phyloP scores from a whole-genome alignment of 2,329 filamentous ascomycete genomes.

The Aspergillus sp. region DNA sequence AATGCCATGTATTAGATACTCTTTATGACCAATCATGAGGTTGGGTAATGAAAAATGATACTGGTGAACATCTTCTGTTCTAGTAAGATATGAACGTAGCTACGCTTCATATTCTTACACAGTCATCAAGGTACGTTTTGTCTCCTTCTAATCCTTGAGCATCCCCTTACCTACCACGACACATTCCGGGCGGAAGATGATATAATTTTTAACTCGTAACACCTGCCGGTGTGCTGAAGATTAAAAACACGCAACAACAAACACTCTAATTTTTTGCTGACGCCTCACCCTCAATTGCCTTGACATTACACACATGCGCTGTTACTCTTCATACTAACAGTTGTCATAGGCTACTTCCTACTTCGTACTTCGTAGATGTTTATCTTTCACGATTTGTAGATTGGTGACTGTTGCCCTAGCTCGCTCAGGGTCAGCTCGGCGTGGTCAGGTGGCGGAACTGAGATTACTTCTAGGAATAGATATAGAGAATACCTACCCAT shows the following conservation, averaged over 20 bases:
- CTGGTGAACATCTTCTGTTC: conserved; percentile 20
- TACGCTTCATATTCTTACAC: conserved; percentile 31
- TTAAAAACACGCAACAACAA: conserved; percentile 60
- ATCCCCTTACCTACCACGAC: background rate
- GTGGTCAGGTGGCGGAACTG: background rate
- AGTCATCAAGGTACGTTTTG: conserved; percentile 23
- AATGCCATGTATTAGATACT: conserved; percentile 40
- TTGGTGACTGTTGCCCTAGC: background rate
- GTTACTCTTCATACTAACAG: conserved; percentile 10
- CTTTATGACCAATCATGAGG: conserved; percentile 32
- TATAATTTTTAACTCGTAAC: conserved; percentile 64
- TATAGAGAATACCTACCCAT: background rate
- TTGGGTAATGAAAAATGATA: conserved; percentile 32
- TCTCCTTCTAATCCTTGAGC: background rate
- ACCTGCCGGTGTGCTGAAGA: conserved; percentile 53
- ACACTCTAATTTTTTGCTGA: conserved; percentile 75
- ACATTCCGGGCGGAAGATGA: conserved; percentile 56
- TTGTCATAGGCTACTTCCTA: background rate
- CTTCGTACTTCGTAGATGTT: background rate
- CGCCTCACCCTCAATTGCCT: conserved; percentile 23
- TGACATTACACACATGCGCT: background rate
- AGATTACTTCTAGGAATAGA: background rate
- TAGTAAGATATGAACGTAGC: conserved; percentile 36
- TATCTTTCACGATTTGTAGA: background rate
- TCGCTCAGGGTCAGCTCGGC: background rate